A percentile compares a stretch with the other conserved stretches of the same genome.
phyloP scores from a whole-genome alignment of 2,329 filamentous ascomycete species.

The Colletotrichum tropicale region DNA sequence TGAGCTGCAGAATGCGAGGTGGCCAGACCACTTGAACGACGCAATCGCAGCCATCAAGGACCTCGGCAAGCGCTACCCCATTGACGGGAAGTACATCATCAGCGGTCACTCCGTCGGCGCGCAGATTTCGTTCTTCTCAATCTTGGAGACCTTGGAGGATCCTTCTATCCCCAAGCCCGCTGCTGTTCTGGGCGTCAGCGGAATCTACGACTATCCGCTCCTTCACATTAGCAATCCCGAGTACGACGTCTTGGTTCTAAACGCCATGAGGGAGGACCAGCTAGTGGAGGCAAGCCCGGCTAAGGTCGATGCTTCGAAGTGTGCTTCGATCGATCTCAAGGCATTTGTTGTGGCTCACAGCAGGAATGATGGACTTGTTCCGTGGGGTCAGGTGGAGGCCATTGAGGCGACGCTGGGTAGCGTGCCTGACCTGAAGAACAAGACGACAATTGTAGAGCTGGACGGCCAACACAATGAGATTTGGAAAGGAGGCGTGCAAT shows the following conservation, averaged over 20 bases:
- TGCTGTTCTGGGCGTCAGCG: slow-evolving; percentile 64
- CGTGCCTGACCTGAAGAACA: not conserved
- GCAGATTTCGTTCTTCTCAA: not conserved
- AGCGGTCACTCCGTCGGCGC: slow-evolving; percentile 14
- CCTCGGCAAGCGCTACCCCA: not conserved
- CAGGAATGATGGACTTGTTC: slow-evolving; percentile 1
- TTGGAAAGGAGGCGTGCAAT: not conserved
- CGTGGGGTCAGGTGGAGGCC: not conserved
- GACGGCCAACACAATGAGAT: slow-evolving; percentile 8
- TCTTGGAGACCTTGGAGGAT: not conserved
- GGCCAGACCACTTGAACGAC: slow-evolving; percentile 8
- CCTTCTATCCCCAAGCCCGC: slow-evolving; percentile 36
- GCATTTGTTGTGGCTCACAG: slow-evolving; percentile 9
- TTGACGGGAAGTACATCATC: slow-evolving; percentile 1
- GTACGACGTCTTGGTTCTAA: slow-evolving; percentile 64
- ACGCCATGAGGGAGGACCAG: slow-evolving; percentile 62
- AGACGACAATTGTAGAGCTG: not conserved
- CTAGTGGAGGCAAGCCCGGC: slow-evolving; percentile 56
- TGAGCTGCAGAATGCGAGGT: slow-evolving; percentile 7
- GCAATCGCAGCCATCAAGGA: slow-evolving; percentile 3
- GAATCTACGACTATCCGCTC: slow-evolving; percentile 68
- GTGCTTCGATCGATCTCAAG: not conserved
- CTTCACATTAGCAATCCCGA: slow-evolving; percentile 50
- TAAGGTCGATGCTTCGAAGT: slow-evolving; percentile 31
- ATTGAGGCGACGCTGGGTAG: not conserved